These are phyloP conservation scores for Neurospora terricola DNA, from an alignment of 495 filamentous ascomycete species.

Conservation along the genomic window DNA sequence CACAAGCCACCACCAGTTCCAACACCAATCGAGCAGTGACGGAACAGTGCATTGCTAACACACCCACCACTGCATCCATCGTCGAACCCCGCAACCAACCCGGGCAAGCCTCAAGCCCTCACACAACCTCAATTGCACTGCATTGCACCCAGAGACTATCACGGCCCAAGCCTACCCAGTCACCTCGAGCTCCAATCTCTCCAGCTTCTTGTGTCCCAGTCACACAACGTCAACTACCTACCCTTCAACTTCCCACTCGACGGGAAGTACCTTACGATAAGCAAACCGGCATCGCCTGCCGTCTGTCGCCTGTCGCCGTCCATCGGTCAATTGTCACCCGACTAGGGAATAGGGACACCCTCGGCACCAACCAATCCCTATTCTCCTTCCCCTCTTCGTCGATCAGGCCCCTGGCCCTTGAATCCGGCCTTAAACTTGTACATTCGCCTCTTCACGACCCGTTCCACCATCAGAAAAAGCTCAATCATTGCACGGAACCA, in stretches of 20 bases:
- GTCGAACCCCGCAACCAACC: background rate
- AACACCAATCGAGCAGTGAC: background rate
- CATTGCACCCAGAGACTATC: background rate
- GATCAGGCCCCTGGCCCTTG: background rate
- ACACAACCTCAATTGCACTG: background rate
- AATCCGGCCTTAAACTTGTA: background rate
- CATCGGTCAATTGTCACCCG: conserved; percentile 17
- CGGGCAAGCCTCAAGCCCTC: background rate
- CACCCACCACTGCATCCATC: background rate
- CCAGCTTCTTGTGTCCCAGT: background rate
- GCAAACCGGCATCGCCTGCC: background rate
- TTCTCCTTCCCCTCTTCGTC: background rate
- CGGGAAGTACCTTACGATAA: background rate
- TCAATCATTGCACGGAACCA: background rate
- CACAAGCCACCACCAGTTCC: background rate
- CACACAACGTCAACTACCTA: background rate
- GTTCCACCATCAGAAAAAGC: background rate
- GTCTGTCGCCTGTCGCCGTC: conserved; percentile 7
- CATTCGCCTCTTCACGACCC: background rate
- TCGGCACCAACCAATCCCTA: conserved; percentile 2
- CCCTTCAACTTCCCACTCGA: background rate
- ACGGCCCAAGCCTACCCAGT: background rate
- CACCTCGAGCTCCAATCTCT: background rate
- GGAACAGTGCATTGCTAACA: background rate
- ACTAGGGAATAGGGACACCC: conserved; percentile 6